Evolutionary conservation across 345 rosid genomes (phyloP).

Genomic region (Psidium friedrichsthalianum): DNA sequence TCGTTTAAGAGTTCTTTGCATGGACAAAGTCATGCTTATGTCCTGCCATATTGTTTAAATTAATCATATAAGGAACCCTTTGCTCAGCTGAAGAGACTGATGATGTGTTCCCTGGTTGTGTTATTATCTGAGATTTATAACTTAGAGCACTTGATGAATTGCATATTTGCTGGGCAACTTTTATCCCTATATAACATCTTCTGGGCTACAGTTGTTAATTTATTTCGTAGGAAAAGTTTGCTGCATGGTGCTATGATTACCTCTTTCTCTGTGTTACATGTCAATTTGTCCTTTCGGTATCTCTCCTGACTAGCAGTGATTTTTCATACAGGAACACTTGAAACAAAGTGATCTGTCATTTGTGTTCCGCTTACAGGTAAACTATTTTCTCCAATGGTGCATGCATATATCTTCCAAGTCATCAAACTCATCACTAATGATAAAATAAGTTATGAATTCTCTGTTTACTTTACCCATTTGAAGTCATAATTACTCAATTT

Average conservation of each 20-base stretch:
- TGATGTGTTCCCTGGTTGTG: not conserved
- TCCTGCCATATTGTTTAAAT: not conserved
- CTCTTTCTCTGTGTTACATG: not conserved
- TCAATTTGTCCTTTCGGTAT: not conserved
- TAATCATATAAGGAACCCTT: not conserved
- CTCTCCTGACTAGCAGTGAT: slow-evolving; percentile 5
- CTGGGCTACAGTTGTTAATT: not conserved
- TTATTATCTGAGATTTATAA: not conserved
- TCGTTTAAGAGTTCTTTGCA: not conserved
- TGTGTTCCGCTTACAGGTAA: slow-evolving; percentile 91
- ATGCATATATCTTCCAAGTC: not conserved
- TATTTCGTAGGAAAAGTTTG: not conserved
- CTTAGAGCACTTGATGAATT: not conserved
- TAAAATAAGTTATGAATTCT: not conserved
- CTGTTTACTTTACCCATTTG: not conserved
- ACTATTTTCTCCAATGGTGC: not conserved
- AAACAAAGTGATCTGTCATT: slow-evolving; percentile 87
- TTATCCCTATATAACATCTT: not conserved
- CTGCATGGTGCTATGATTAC: not conserved
- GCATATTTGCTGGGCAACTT: not conserved
- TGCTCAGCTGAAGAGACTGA: not conserved
- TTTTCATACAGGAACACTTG: slow-evolving; percentile 68
- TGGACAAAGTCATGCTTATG: not conserved
- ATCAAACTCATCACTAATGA: not conserved
- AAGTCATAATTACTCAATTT: not conserved